Conservation (phyloP, 345 rosid genomes). For the Brassica cretica region DNA sequence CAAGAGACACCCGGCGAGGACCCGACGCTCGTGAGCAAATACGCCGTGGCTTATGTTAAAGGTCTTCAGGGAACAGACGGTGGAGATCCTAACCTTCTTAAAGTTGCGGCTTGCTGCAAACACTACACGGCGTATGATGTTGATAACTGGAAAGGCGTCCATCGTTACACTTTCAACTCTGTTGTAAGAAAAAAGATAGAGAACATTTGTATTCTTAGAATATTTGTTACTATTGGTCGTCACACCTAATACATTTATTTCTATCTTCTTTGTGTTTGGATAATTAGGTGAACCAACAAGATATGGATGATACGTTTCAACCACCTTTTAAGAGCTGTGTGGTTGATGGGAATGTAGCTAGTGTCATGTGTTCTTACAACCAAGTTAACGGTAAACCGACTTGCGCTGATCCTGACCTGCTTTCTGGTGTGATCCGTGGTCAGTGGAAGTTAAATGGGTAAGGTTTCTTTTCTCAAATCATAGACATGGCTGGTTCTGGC, state of each 20-base stretch:
- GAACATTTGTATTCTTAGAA: background rate
- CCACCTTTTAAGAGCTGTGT: background rate
- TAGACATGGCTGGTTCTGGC: background rate
- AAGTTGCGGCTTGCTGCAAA: background rate
- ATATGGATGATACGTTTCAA: background rate
- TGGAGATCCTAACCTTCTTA: background rate
- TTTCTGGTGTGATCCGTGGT: background rate
- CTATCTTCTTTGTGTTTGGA: background rate
- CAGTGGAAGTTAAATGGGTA: background rate
- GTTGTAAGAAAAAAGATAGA: background rate
- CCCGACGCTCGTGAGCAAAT: background rate
- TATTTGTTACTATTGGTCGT: background rate
- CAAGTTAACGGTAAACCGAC: background rate
- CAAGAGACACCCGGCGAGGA: background rate
- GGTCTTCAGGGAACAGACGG: background rate
- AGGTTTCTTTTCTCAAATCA: background rate
- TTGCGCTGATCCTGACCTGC: background rate
- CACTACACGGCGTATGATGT: constrained; percentile 3
- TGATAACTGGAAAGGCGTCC: background rate
- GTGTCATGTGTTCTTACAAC: constrained; percentile 4
- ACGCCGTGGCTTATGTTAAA: background rate
- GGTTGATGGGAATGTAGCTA: background rate
- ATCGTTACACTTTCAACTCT: background rate
- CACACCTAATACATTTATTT: background rate
- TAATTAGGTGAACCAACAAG: background rate